A percentile compares a stretch with the other conserved stretches of the same genome.
phyloP scores from a whole-genome alignment of 1,139 yeast genomes.

The Martiniozyma asiatica region DNA sequence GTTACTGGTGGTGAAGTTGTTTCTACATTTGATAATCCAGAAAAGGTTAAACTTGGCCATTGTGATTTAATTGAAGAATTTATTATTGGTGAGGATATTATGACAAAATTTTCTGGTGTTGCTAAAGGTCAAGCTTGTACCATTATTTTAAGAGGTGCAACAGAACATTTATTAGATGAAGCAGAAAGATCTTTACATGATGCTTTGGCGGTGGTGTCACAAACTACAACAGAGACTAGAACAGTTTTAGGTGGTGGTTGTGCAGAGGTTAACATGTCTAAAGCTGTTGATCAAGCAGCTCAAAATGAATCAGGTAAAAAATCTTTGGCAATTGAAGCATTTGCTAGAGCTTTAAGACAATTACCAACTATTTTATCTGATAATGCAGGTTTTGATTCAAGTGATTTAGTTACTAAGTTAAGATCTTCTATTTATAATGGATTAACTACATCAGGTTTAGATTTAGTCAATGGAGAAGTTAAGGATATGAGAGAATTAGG shows the following conservation, averaged over 20 bases:
- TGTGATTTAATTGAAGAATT: constrained; percentile 88
- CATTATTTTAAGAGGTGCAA: constrained; percentile 90
- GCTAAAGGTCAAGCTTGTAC: constrained; percentile 97
- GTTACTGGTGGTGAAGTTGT: constrained; percentile 98
- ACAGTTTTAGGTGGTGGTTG: constrained; percentile 98
- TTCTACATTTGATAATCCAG: constrained; percentile 91
- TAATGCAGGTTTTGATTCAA: constrained; percentile 93
- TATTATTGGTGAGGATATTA: constrained; percentile 80
- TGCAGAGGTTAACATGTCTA: constrained; percentile 95
- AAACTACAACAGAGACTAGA: constrained; percentile 89
- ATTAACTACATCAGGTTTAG: constrained; percentile 82
- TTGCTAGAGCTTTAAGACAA: constrained; percentile 88
- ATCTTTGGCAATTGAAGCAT: constrained; percentile 88
- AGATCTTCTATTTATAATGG: constrained; percentile 92
- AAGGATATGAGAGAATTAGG: constrained; percentile 95
- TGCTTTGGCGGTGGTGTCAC: constrained; percentile 89
- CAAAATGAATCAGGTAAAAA: constrained; percentile 91
- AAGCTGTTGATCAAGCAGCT: constrained; percentile 92
- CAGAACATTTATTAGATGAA: constrained; percentile 91
- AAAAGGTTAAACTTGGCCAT: constrained; percentile 70
- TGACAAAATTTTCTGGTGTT: constrained; percentile 86
- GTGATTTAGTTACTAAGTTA: constrained; percentile 81
- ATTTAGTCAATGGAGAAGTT: constrained; percentile 68
- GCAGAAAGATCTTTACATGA: constrained; percentile 97
- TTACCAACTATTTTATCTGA: constrained; percentile 92